A percentile compares a stretch with the other conserved stretches of the same genome.
Evolutionary conservation across 2,329 filamentous ascomycete species (phyloP).

Genomic region (Penicillium sp.): DNA sequence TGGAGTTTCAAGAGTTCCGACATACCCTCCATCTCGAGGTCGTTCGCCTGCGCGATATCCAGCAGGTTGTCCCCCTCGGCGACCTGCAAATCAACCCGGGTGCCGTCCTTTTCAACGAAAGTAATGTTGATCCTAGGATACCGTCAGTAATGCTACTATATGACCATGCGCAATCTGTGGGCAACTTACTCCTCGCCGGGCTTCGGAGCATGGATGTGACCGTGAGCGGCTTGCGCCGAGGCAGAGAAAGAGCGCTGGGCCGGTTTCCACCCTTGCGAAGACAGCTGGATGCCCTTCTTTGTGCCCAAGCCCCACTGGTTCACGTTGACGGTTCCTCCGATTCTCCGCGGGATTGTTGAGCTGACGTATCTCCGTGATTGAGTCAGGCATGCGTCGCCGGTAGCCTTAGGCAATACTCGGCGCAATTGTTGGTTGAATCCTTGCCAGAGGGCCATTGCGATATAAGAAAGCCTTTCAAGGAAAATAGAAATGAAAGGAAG

Average conservation of each 20-base stretch:
- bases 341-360: constrained; percentile 20
- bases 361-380: constrained; percentile 32
- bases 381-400: constrained; percentile 51
- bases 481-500: constrained; percentile 17
- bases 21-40: constrained; percentile 91
- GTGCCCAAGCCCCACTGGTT: constrained; percentile 9
- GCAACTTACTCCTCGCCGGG: constrained; percentile 81
- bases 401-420: constrained; percentile 55
- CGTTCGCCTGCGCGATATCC: constrained; percentile 90
- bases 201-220: constrained; percentile 79
- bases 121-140: constrained; percentile 73
- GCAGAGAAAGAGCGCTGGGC: constrained; percentile 63
- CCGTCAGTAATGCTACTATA: constrained; percentile 4
- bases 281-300: constrained; percentile 11
- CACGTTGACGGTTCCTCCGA: constrained; percentile 16
- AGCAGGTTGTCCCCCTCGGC: constrained; percentile 86
- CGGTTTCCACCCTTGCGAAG: constrained; percentile 25
- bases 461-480: constrained; percentile 2
- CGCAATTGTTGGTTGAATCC: constrained; percentile 35
- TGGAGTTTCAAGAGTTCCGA: background rate
- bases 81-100: constrained; percentile 74
- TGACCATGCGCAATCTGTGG: background rate
- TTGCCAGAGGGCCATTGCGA: constrained; percentile 35
- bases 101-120: constrained; percentile 88
- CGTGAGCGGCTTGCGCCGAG: constrained; percentile 64